These are phyloP conservation scores for Phalaenopsis hybrid DNA, from an alignment of 116 monocot genomes.

Conservation along the genomic window DNA sequence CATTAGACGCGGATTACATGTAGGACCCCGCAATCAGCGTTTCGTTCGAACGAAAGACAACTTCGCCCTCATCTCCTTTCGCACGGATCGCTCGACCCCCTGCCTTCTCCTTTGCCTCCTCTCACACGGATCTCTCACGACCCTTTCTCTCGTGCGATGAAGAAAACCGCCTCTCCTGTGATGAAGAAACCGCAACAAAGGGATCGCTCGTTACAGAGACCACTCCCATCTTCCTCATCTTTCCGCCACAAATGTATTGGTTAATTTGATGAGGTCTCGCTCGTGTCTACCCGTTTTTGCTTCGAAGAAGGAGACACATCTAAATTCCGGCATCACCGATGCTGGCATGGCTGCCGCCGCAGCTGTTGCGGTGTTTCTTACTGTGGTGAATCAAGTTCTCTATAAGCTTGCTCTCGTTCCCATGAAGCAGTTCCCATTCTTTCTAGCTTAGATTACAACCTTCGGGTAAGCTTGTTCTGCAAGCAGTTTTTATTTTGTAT, in stretches of 20 bases:
- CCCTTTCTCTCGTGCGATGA: too few species aligned
- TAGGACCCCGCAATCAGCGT: too few species aligned
- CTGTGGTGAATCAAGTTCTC: slow-evolving; percentile 75
- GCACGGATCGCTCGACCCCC: too few species aligned
- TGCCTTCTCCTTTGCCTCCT: too few species aligned
- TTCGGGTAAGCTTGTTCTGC: slow-evolving; percentile 56
- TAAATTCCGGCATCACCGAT: slow-evolving; percentile 11
- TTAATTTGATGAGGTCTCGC: background rate
- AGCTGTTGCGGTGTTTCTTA: slow-evolving; percentile 46
- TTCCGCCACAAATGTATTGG: background rate
- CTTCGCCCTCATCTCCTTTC: too few species aligned
- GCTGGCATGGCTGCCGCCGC: slow-evolving; percentile 41
- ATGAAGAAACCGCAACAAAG: too few species aligned
- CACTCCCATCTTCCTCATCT: too few species aligned
- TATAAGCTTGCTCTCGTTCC: slow-evolving; percentile 96
- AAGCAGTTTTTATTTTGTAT: background rate
- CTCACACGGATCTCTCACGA: too few species aligned
- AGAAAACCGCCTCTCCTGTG: too few species aligned
- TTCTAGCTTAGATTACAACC: slow-evolving; percentile 87
- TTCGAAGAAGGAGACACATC: slow-evolving; percentile 18
- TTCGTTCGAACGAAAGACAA: too few species aligned
- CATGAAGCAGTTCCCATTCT: slow-evolving; percentile 91
- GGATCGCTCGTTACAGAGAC: too few species aligned
- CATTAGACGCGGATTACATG: too few species aligned
- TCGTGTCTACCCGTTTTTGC: background rate